Evolutionary conservation across 495 filamentous ascomycete genomes (phyloP).

Genomic region (Annulohypoxylon maeteangense): DNA sequence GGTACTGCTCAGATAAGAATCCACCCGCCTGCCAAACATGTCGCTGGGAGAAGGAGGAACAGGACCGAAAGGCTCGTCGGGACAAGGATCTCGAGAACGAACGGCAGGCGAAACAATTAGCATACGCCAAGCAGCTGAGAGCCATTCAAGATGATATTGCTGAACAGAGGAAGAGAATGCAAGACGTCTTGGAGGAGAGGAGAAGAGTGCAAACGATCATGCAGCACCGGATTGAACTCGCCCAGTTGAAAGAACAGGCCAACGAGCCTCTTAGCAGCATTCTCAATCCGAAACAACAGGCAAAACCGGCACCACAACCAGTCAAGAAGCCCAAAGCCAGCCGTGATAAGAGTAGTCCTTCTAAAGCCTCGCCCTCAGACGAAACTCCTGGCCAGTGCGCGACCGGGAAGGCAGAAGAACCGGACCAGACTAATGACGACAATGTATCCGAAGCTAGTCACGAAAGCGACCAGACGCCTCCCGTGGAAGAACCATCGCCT

Average conservation of each 20-base stretch:
- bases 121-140: slow-evolving; percentile 62
- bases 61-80: slow-evolving; percentile 56
- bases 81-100: slow-evolving; percentile 66
- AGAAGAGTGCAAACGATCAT: slow-evolving; percentile 59
- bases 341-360: neutral
- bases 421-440: neutral
- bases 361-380: neutral
- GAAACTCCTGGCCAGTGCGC: slow-evolving; percentile 1
- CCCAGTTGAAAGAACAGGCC: slow-evolving; percentile 42
- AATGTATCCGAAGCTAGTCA: slow-evolving; percentile 22
- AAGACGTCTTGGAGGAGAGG: slow-evolving; percentile 58
- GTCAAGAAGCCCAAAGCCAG: slow-evolving; percentile 2
- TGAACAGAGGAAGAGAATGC: slow-evolving; percentile 57
- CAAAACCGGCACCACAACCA: neutral
- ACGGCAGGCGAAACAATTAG: slow-evolving; percentile 59
- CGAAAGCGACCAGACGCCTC: neutral
- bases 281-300: neutral
- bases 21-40: slow-evolving; percentile 59
- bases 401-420: neutral
- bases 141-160: slow-evolving; percentile 69
- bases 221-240: slow-evolving; percentile 47
- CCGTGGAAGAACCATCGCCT: slow-evolving; percentile 10
- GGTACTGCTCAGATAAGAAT: slow-evolving; percentile 46
- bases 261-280: slow-evolving; percentile 8
- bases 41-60: slow-evolving; percentile 60